Base-by-base conservation (phyloP, 2,329 filamentous ascomycete genomes). In the Mariannaea sp. region DNA sequence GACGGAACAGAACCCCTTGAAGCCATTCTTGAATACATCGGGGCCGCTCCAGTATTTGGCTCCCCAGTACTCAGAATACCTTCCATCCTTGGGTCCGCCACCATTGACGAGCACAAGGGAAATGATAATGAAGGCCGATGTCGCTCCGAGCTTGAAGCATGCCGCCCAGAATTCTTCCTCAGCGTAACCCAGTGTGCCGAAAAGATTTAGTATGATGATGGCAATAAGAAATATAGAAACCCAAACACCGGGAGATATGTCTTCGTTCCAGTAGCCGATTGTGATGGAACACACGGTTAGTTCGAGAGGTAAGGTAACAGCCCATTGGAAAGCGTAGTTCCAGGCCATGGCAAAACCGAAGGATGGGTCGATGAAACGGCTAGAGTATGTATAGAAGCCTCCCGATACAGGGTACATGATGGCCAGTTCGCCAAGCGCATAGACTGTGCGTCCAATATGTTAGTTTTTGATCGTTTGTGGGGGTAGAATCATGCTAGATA, bases 1-100 rank as follows among this genome's bases (percentile, higher is more conserved):
- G 13, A 55, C 52, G 16, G 52, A 55, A 16, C 52, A 55, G 41
- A 55, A 55, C 16, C 52, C 52, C 33, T 43, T 33, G 30, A 55
- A 88, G 36, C 85, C 85, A 63, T 87, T 82, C 69, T 86, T 75
- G 70, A 89, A 89, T 3, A 75, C 75, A 7, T 74, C 75, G 2
- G 75, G 69, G 4, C 42, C 52, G 2, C 7, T 8, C 52, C 68
- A 70, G 58, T 51, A 49, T 22, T 71, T 68, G 7, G 72, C 68
- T n/a, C 78, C 75, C 62, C 63, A 69, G 62, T 76, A 77, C n/a
- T 72, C 56, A 57, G 69, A 67, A 56, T 76, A 77, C 17, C 60
- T 64, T 24, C 73, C 70, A 17, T 61, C 73, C 17, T 71, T 71
- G 13, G 81, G 80, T 0, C 81, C 81, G 39, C 81, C 82, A 20